Percentiles rank a stretch among this genome's conserved stretches.
Evolutionary conservation across 2,329 filamentous ascomycete genomes (phyloP).

Genomic region (Botrytis fabae): DNA sequence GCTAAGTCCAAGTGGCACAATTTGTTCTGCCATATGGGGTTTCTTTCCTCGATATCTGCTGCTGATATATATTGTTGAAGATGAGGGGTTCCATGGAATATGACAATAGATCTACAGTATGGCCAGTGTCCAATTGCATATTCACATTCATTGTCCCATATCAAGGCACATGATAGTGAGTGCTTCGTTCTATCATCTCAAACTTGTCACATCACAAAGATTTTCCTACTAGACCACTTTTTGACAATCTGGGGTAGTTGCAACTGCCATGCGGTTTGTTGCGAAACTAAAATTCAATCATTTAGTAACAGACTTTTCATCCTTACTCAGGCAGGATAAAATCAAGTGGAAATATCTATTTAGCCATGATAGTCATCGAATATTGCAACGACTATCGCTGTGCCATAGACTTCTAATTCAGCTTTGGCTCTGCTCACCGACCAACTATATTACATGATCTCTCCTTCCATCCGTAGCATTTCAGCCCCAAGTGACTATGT

Average conservation of each 20-base stretch:
- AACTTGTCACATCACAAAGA: neutral
- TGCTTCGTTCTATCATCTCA: neutral
- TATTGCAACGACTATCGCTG: neutral
- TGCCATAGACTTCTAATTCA: neutral
- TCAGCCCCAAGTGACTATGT: neutral
- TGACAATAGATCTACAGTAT: neutral
- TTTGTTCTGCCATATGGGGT: neutral
- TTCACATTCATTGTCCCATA: neutral
- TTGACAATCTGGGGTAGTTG: neutral
- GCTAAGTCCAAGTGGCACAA: neutral
- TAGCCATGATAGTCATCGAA: fast-evolving
- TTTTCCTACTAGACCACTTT: neutral
- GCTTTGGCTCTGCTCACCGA: neutral
- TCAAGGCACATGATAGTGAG: neutral
- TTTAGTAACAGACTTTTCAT: neutral
- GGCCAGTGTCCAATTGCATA: neutral
- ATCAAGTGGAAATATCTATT: neutral
- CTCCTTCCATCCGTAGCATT: neutral
- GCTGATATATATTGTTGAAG: neutral
- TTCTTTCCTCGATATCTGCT: neutral
- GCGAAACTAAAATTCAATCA: neutral
- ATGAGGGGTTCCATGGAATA: neutral
- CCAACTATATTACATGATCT: neutral
- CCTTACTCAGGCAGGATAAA: neutral
- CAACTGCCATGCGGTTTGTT: neutral